These are phyloP conservation scores for Thalassiosira mediterranea DNA, from an alignment of 352 stramenopile species.

Conservation along the genomic window DNA sequence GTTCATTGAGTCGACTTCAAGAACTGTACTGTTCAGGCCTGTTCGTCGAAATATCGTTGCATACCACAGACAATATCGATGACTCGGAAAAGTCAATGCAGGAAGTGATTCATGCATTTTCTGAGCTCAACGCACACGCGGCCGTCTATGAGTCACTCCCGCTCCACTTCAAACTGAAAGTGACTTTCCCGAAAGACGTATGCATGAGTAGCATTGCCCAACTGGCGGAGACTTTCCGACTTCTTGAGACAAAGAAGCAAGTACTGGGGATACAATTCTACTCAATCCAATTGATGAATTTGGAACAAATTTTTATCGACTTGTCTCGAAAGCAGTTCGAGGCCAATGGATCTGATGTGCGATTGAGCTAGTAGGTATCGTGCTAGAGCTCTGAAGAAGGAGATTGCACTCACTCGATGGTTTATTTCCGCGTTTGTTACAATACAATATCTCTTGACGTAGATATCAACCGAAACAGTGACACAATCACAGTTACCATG, in stretches of 20 bases:
- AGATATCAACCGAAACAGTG: no score
- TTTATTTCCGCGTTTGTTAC: no score
- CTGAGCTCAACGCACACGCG: slow-evolving; percentile 8
- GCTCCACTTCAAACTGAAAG: slow-evolving; percentile 44
- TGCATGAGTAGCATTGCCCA: slow-evolving; percentile 11
- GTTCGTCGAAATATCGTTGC: slow-evolving; percentile 52
- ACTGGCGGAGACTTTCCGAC: slow-evolving; percentile 35
- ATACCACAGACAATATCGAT: not conserved
- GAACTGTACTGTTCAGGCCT: slow-evolving; percentile 42
- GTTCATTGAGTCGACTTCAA: slow-evolving; percentile 24
- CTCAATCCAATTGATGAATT: slow-evolving; percentile 39
- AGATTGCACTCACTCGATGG: no score
- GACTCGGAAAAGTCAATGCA: slow-evolving; percentile 12
- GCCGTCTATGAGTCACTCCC: slow-evolving; percentile 48
- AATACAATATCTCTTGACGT: no score
- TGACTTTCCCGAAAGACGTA: slow-evolving; percentile 17
- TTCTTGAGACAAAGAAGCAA: slow-evolving; percentile 40
- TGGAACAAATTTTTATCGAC: slow-evolving; percentile 62
- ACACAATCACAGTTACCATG: no score
- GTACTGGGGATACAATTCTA: slow-evolving; percentile 48
- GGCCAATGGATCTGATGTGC: slow-evolving; percentile 10
- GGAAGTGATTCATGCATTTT: slow-evolving; percentile 14
- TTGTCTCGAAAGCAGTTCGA: slow-evolving; percentile 45
- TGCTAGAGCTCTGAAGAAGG: no score
- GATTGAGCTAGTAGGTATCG: no score